A percentile compares a stretch with the other conserved stretches of the same genome.
phyloP scores from a whole-genome alignment of 768 basidiomycete genomes.

The Trametes elegans region DNA sequence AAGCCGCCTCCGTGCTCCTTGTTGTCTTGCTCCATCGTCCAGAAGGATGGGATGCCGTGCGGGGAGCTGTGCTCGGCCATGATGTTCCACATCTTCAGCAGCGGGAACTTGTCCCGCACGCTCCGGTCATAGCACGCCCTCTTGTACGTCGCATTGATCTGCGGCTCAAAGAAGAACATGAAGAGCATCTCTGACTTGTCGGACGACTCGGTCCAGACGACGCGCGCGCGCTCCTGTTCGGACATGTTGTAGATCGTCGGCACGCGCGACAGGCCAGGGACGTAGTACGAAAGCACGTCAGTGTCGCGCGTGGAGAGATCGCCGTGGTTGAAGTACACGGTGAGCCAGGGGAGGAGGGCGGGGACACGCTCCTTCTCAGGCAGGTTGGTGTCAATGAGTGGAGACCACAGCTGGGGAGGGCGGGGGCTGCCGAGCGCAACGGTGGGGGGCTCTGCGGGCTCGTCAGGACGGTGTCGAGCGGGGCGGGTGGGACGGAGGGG shows the following conservation, averaged over 20 bases:
- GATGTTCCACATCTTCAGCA: not conserved
- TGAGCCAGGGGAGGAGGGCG: slow-evolving; percentile 31
- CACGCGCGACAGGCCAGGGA: slow-evolving; percentile 20
- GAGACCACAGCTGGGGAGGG: slow-evolving; percentile 27
- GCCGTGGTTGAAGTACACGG: slow-evolving; percentile 34
- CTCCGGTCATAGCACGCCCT: slow-evolving; percentile 18
- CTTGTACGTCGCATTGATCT: slow-evolving; percentile 22
- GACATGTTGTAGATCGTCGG: slow-evolving; percentile 31
- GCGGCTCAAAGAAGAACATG: slow-evolving; percentile 18
- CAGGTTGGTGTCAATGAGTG: slow-evolving; percentile 27
- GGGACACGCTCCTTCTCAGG: slow-evolving; percentile 22
- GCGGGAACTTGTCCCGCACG: not conserved
- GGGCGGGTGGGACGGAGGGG: not conserved
- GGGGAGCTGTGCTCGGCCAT: not conserved
- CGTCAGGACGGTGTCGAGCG: not conserved
- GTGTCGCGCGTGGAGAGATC: slow-evolving; percentile 27
- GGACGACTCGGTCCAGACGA: slow-evolving; percentile 9
- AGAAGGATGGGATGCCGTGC: slow-evolving; percentile 8
- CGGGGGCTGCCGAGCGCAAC: slow-evolving; percentile 28
- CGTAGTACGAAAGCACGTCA: slow-evolving; percentile 26
- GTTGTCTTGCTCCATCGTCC: slow-evolving; percentile 22
- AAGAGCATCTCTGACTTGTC: slow-evolving; percentile 21
- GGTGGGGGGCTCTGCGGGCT: slow-evolving; percentile 27
- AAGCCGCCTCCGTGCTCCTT: slow-evolving; percentile 2
- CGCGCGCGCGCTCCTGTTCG: slow-evolving; percentile 10